Percentiles rank a stretch among this genome's conserved stretches.
phyloP scores from a whole-genome alignment of 805 yeast genomes.

The Debaryomyces prosopidis region DNA sequence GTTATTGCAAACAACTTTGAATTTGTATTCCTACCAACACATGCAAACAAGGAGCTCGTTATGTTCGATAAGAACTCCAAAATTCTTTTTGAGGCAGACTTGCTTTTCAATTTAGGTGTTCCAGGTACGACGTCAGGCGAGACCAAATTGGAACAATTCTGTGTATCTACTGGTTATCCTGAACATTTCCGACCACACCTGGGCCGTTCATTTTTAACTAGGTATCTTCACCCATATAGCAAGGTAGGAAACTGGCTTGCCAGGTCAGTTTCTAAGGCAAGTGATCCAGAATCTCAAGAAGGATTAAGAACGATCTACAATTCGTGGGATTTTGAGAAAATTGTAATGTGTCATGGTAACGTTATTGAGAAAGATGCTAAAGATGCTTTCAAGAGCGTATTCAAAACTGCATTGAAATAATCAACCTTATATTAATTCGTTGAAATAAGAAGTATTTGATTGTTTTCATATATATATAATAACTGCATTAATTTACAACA shows the following conservation, averaged over 20 bases:
- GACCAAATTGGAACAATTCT: slow-evolving; percentile 40
- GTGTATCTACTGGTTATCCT: slow-evolving; percentile 37
- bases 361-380: slow-evolving; percentile 44
- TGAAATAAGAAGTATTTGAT: too few relatives aligned
- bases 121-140: slow-evolving; percentile 24
- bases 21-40: slow-evolving; percentile 57
- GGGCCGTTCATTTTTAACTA: slow-evolving; percentile 44
- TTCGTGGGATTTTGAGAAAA: slow-evolving; percentile 46
- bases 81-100: slow-evolving; percentile 58
- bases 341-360: slow-evolving; percentile 62
- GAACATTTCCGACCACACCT: slow-evolving; percentile 34
- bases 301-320: slow-evolving; percentile 28
- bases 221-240: slow-evolving; percentile 42
- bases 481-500: too few relatives aligned
- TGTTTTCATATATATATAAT: too few relatives aligned
- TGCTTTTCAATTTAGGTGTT: slow-evolving; percentile 58
- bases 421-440: not conserved
- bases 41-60: slow-evolving; percentile 59
- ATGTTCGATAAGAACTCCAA: slow-evolving; percentile 48
- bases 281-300: slow-evolving; percentile 9
- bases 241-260: slow-evolving; percentile 31
- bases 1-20: slow-evolving; percentile 46
- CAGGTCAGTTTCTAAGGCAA: slow-evolving; percentile 10
- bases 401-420: slow-evolving; percentile 3
- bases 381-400: slow-evolving; percentile 19